phyloP scores from a whole-genome alignment of 129 eudicot species.

The Flaveria trinervia region DNA sequence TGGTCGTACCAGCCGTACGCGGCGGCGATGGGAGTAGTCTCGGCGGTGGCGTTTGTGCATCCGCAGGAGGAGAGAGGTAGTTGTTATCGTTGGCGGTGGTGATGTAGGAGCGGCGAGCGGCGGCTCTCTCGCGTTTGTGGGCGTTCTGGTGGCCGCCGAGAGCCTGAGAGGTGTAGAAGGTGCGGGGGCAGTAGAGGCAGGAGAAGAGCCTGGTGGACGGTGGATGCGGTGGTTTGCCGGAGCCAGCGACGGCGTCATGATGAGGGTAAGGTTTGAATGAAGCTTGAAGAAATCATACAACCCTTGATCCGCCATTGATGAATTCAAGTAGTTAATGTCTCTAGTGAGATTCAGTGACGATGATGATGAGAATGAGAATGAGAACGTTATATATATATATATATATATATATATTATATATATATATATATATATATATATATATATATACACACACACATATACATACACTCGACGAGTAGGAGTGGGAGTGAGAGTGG shows the following conservation, averaged over 20 bases:
- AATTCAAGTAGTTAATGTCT: no score
- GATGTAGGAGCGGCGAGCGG: conserved; percentile 49
- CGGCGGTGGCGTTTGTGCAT: neutral
- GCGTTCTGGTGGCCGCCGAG: conserved; percentile 92
- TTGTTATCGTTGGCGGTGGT: conserved; percentile 5
- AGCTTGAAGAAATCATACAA: conserved; percentile 24
- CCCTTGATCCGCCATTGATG: conserved; percentile 24
- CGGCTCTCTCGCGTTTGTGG: conserved; percentile 85
- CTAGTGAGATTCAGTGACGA: no score
- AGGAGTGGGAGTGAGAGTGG: no score
- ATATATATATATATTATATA: neutral
- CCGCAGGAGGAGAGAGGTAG: neutral
- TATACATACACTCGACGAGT: no score
- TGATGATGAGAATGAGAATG: neutral
- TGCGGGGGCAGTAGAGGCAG: conserved; percentile 70
- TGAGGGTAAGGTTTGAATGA: neutral
- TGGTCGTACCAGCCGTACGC: conserved; percentile 23
- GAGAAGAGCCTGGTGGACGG: conserved; percentile 41
- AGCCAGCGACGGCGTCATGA: neutral
- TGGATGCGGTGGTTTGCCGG: neutral
- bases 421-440: conserved; percentile 3
- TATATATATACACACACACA: neutral
- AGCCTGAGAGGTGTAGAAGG: conserved; percentile 76
- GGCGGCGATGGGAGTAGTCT: neutral
- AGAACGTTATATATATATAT: neutral